These are phyloP conservation scores for Lobosporangium transversale DNA, from an alignment of 192 early-diverging fungal genomes.

Conservation along the genomic window DNA sequence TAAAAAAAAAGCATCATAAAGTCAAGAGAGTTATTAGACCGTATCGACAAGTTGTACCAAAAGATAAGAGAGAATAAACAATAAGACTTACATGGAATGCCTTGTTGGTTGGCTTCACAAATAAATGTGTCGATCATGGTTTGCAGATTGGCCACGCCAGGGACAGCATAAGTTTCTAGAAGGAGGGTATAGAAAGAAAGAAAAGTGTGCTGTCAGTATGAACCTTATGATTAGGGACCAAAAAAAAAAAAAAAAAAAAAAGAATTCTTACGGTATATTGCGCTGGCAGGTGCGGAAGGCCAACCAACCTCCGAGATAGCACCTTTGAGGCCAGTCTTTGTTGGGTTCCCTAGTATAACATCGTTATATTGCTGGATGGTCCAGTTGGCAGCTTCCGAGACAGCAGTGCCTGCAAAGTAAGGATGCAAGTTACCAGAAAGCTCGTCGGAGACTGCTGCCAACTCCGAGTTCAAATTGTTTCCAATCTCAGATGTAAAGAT, in stretches of 20 bases:
- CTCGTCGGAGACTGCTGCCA: conserved; percentile 64
- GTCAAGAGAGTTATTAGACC: no score
- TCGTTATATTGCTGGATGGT: conserved; percentile 61
- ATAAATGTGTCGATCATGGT: conserved; percentile 46
- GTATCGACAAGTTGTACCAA: no score
- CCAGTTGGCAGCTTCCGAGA: conserved; percentile 60
- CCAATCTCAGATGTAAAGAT: conserved; percentile 54
- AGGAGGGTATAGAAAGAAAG: no score
- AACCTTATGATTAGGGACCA: no score
- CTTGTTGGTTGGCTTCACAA: conserved; percentile 38
- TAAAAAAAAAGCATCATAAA: not conserved
- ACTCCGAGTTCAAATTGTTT: conserved; percentile 28
- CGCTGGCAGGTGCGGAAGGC: conserved; percentile 57
- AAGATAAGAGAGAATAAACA: no score
- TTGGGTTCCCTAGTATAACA: conserved; percentile 53
- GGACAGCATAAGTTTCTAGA: conserved; percentile 28
- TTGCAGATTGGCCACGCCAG: conserved; percentile 43
- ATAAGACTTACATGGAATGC: conserved; percentile 44
- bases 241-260: no score
- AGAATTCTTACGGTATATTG: no score
- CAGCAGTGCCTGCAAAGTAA: conserved; percentile 66
- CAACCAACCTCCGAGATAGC: conserved; percentile 77
- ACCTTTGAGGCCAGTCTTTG: conserved; percentile 51
- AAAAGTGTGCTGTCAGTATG: no score
- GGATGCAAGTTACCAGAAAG: conserved; percentile 72